phyloP scores from a whole-genome alignment of 2,329 filamentous ascomycete species.

The Nannizzia gypsea region DNA sequence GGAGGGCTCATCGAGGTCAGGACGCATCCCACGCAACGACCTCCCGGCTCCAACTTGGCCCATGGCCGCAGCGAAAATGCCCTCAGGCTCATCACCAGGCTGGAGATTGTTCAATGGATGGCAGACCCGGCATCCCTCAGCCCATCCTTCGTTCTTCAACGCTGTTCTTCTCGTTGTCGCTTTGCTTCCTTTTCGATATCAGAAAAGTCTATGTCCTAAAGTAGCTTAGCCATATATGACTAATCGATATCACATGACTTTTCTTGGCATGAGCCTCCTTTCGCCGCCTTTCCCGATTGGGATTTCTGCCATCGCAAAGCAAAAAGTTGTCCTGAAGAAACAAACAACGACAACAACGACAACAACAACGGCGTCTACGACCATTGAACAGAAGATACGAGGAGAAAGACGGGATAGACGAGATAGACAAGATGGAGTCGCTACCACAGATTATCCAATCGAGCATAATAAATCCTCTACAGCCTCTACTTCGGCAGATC shows the following conservation, averaged over 20 bases:
- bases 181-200: neutral
- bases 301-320: neutral
- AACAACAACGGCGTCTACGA: neutral
- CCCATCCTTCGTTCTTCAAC: neutral
- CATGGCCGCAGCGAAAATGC: conserved; percentile 26
- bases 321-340: neutral
- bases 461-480: conserved; percentile 32
- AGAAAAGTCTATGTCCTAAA: neutral
- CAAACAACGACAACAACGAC: neutral
- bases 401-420: neutral
- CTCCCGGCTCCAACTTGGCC: conserved; percentile 21
- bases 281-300: neutral
- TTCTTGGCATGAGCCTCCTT: neutral
- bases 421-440: conserved; percentile 26
- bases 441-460: conserved; percentile 34
- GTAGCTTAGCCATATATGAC: neutral
- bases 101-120: conserved; percentile 10
- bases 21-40: conserved; percentile 27
- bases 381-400: neutral
- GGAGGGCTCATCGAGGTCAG: conserved; percentile 17
- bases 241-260: neutral
- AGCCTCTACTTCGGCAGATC: conserved; percentile 49
- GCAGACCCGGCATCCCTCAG: conserved; percentile 12
- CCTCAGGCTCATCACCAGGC: conserved; percentile 25
- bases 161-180: neutral